These are phyloP conservation scores for Phytophthora hibernalis DNA, from an alignment of 352 stramenopile genomes.

Conservation along the genomic window DNA sequence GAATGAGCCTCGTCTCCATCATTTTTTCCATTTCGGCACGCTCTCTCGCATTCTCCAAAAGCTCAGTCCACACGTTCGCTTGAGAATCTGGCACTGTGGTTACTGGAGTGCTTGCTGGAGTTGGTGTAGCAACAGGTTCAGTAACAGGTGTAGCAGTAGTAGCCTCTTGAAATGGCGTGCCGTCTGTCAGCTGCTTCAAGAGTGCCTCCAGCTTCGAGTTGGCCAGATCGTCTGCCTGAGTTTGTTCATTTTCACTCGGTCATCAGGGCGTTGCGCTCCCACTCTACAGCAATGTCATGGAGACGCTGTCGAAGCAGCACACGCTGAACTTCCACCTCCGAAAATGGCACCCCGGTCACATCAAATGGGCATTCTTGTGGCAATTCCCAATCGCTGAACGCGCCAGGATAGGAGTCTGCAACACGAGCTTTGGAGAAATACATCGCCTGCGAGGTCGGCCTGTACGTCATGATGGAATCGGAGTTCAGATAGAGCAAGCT, in stretches of 20 bases:
- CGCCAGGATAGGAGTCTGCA: slow-evolving; percentile 45
- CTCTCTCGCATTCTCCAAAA: slow-evolving; percentile 24
- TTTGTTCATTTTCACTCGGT: slow-evolving; percentile 29
- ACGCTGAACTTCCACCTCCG: slow-evolving; percentile 29
- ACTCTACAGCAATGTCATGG: slow-evolving; percentile 36
- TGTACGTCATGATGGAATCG: slow-evolving; percentile 50
- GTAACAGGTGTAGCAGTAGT: slow-evolving; percentile 3
- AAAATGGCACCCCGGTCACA: slow-evolving; percentile 39
- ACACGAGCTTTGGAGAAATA: slow-evolving; percentile 42
- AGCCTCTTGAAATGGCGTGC: slow-evolving; percentile 20
- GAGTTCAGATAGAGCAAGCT: slow-evolving; percentile 57
- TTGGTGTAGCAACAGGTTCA: slow-evolving; percentile 1
- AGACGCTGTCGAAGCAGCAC: slow-evolving; percentile 46
- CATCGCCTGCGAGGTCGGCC: slow-evolving; percentile 34
- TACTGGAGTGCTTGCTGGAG: neutral
- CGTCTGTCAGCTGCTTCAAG: slow-evolving; percentile 28
- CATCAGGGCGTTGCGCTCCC: slow-evolving; percentile 39
- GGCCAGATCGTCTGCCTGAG: slow-evolving; percentile 18
- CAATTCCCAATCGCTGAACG: slow-evolving; percentile 40
- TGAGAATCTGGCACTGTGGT: slow-evolving; percentile 7
- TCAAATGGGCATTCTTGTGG: slow-evolving; percentile 50
- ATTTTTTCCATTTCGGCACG: slow-evolving; percentile 33
- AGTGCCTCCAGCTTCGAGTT: slow-evolving; percentile 31
- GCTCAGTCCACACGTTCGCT: slow-evolving; percentile 24
- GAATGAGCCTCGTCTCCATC: slow-evolving; percentile 41